Conservation (phyloP, 371 early-diverging fungal species). For the Mucor saturninus region DNA sequence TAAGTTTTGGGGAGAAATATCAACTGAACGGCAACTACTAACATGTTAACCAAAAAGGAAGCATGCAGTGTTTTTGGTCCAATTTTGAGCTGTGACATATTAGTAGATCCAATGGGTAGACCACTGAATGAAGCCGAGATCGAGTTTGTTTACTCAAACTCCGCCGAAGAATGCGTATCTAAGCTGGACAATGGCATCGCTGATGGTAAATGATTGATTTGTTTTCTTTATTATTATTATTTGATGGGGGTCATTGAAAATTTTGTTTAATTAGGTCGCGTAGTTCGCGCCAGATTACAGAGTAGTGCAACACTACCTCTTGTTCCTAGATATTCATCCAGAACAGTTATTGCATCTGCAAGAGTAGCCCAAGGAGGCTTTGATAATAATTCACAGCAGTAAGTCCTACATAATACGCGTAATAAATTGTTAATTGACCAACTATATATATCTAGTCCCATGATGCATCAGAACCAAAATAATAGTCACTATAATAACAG, state of each 20-base stretch:
- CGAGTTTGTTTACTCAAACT: slow-evolving; percentile 39
- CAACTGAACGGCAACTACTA: background rate
- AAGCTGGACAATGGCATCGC: slow-evolving; percentile 51
- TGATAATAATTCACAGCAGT: slow-evolving; percentile 1
- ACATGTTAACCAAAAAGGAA: slow-evolving; percentile 17
- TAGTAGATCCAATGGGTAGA: slow-evolving; percentile 43
- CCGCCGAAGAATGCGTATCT: slow-evolving; percentile 47
- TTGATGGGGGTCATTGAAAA: too few relatives aligned
- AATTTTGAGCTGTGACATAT: slow-evolving; percentile 43
- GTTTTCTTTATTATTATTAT: too few relatives aligned
- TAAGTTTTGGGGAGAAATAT: slow-evolving; percentile 21
- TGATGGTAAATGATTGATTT: slow-evolving; percentile 34
- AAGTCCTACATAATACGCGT: background rate
- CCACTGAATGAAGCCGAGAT: slow-evolving; percentile 54
- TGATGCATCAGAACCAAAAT: background rate
- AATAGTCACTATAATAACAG: background rate
- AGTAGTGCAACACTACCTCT: slow-evolving; percentile 21
- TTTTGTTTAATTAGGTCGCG: slow-evolving; percentile 31
- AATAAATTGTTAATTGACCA: background rate
- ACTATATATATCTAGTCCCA: background rate
- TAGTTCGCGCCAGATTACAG: slow-evolving; percentile 42
- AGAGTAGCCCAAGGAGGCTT: slow-evolving; percentile 10
- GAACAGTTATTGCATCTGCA: slow-evolving; percentile 24
- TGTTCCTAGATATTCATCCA: slow-evolving; percentile 28
- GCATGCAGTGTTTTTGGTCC: slow-evolving; percentile 48